These are phyloP conservation scores for Aspergillus proliferans DNA, from an alignment of 2,329 filamentous ascomycete genomes.

Conservation along the genomic window DNA sequence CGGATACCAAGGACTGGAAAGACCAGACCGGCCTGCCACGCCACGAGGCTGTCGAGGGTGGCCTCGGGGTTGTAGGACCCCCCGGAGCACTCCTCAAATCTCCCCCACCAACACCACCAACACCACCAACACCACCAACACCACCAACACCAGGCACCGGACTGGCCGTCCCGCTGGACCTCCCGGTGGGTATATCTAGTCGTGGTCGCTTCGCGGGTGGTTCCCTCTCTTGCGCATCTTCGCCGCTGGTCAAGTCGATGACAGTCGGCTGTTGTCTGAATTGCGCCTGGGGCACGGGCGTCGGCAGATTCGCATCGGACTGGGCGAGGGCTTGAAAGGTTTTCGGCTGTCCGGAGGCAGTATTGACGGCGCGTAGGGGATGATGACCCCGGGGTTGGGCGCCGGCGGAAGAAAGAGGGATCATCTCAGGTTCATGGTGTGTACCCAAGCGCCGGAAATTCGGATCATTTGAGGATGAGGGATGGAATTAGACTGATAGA, in stretches of 20 bases:
- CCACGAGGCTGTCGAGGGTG: constrained; percentile 23
- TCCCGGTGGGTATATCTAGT: constrained; percentile 25
- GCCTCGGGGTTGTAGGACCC: constrained; percentile 16
- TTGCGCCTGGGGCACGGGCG: constrained; percentile 17
- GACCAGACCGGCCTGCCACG: constrained; percentile 35
- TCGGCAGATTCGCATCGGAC: constrained; percentile 19
- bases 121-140: no score
- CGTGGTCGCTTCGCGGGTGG: constrained; percentile 31
- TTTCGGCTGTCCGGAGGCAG: constrained; percentile 22
- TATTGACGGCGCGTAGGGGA: constrained; percentile 27
- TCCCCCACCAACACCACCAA: constrained; percentile 17
- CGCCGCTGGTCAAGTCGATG: constrained; percentile 31
- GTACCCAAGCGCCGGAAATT: constrained; percentile 19
- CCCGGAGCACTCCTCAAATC: constrained; percentile 25
- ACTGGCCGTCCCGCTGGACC: constrained; percentile 16
- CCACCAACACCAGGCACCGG: constrained; percentile 15
- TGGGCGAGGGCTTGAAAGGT: constrained; percentile 17
- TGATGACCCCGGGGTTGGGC: constrained; percentile 34
- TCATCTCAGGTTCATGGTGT: constrained; percentile 38
- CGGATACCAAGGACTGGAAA: constrained; percentile 32
- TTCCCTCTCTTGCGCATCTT: constrained; percentile 28
- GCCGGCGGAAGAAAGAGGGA: constrained; percentile 35
- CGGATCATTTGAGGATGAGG: constrained; percentile 16
- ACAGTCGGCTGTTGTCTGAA: constrained; percentile 22
- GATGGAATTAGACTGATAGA: neutral